Evolutionary conservation across 192 early-diverging fungal species (phyloP).

Genomic region (Backusella morwellensis): DNA sequence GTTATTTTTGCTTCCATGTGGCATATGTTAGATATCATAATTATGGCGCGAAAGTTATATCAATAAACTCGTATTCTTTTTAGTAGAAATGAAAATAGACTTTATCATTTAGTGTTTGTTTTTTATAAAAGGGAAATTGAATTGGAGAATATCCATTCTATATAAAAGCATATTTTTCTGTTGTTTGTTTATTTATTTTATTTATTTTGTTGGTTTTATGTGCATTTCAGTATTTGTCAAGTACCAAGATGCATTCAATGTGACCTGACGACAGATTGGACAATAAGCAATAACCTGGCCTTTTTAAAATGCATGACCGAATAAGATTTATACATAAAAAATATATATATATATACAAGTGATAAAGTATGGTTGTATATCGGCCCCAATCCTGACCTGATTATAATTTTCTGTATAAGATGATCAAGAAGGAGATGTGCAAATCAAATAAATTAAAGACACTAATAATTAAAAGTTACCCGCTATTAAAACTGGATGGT

Average conservation of each 20-base stretch:
- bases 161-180: not conserved
- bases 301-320: not conserved
- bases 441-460: not conserved
- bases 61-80: not conserved
- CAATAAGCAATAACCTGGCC: not conserved
- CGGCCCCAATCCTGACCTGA: not conserved
- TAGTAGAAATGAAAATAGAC: not conserved
- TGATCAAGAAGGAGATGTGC: not conserved
- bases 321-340: not conserved
- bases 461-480: not conserved
- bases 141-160: not conserved
- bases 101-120: not conserved
- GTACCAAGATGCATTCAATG: not conserved
- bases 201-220: not conserved
- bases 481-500: not conserved
- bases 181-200: not conserved
- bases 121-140: not conserved
- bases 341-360: not conserved
- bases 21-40: not conserved
- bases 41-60: constrained; percentile 3
- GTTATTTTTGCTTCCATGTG: not conserved
- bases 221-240: not conserved
- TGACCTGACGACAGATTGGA: not conserved
- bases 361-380: not conserved
- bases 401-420: not conserved